phyloP scores from a whole-genome alignment of 495 filamentous ascomycete species.

The Penicillium simplicissimum region DNA sequence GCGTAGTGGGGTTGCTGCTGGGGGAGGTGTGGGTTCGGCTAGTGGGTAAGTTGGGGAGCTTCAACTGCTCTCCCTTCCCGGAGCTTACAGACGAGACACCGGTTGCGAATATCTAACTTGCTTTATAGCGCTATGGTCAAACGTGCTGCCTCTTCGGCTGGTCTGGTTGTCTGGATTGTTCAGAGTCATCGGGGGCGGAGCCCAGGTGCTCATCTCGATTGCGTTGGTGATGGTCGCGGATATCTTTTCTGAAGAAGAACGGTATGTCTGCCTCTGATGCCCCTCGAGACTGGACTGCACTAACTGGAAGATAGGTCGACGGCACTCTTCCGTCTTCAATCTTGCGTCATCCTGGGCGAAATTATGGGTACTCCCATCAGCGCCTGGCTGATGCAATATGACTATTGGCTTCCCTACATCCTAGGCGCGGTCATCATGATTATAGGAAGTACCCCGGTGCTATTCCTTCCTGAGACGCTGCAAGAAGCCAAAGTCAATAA shows the following conservation, averaged over 20 bases:
- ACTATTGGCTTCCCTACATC: constrained; percentile 30
- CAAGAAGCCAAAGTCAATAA: constrained; percentile 25
- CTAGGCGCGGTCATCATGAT: constrained; percentile 29
- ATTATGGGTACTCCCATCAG: constrained; percentile 36
- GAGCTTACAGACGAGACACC: background rate
- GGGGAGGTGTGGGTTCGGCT: constrained; percentile 36
- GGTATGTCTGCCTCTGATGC: constrained; percentile 17
- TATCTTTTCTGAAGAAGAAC: constrained; percentile 35
- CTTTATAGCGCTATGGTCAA: constrained; percentile 26
- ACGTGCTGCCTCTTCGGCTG: constrained; percentile 32
- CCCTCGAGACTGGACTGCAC: background rate
- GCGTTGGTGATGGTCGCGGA: constrained; percentile 35
- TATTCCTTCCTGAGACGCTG: constrained; percentile 51
- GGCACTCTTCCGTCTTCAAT: constrained; percentile 29
- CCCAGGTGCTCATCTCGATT: constrained; percentile 23
- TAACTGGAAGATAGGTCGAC: constrained; percentile 25
- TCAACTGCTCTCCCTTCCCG: background rate
- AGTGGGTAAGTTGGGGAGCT: constrained; percentile 34
- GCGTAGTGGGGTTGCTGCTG: constrained; percentile 35
- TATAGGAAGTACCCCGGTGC: constrained; percentile 27
- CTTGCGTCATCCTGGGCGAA: constrained; percentile 26
- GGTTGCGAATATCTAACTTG: background rate
- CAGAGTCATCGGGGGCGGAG: constrained; percentile 35
- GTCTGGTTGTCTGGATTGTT: constrained; percentile 34
- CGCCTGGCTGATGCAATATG: constrained; percentile 32